Evolutionary conservation across 805 yeast species (phyloP), one percentile per base, ranked within the genome.

Genomic region (Kurtzmaniella cleridarum): DNA sequence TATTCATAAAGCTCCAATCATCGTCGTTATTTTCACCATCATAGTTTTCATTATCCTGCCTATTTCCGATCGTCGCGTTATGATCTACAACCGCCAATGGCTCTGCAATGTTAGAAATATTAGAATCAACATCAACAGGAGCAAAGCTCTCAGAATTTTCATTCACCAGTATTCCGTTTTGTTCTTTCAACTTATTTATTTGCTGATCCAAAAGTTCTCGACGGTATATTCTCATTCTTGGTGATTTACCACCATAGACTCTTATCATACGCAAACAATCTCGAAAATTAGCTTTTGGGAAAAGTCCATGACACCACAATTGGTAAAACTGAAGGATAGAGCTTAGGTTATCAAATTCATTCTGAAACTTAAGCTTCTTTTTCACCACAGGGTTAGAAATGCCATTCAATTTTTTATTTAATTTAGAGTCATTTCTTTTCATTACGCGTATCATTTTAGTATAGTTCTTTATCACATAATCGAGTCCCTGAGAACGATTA

Each of bases 251-350:
- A 11, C 84, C 81, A 31, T 78, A 68, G 12, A 68, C 60, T 30
- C 72, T 66, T 35, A 80, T 59, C 47, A 82, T 59, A 17, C 69
- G 65, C 1, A 83, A 60, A 50, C 89, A 80, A 55, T 86, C 95
- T 34, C 67, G 66, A 47, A 89, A 85, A 45, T 76, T 80, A 12
- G 93, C 87, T 62, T 83, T 84, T 3, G 96, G 95, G 53, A 74
- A 87, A 29, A 88, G 64, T 1, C 70, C 64, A 40, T 68, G 73
- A 47, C 73, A 68, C 74, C 74, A 68, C 18, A 68, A 51, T 44
- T 68, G 72, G 49, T 68, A 68, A 48, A 66, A 68, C 48, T 66
- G 69, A 27, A 68, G 46, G 1, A 65, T 55, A 1, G 64, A 51
- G 2, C 61, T 48, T 34, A 68, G 46, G 40, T 68, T 68, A 13